Base-by-base conservation (phyloP, 306 rosid genomes). In the Quercus parvula region DNA sequence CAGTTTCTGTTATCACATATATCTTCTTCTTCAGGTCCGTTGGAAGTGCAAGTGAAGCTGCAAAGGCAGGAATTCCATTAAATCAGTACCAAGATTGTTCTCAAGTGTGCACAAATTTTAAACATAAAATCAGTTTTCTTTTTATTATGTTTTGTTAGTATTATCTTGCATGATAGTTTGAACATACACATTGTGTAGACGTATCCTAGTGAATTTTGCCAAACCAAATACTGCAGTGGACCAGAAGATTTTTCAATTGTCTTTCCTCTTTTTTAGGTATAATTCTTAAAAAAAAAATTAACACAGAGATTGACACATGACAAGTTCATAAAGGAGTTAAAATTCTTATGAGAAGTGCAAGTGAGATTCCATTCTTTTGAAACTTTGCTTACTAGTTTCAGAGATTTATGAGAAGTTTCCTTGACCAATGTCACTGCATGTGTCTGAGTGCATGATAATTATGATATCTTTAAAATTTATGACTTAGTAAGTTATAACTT, bases 51-150 rank as follows among this genome's bases (percentile, higher is more conserved):
- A 88, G 86, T 73, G 91, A 85, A 79, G 91, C 86, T 73, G 91
- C 91, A 31, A 88, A 85, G 82, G 89, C 89, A 73, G 91, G 89
- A 81, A 83, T 88, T 83, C 89, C 91, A 73, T 28, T 88, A 82
- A 81, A 83, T 81, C 74, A 78, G 70, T 85, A 81, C 76, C 84
- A 81, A 75, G 84, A 79, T 41, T 70, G 77, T 78, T 78, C 87
- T 88, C 86, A 88, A 76, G 91, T 88, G 79, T 81, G 89, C 78
- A 81, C 44, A 75, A 35, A 82, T 78, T 70, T 69, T 70, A 67
- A 44, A 73, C 76, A 41, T 67, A 58, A 71, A 73, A 63, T 83
- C 15, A 46, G 81, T 80, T 85, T 85, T 66, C 81, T 56, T 78
- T 61, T 61, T 52, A 55, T 75, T 66, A 3, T 44, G 78, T 75